Conservation (phyloP, 2,329 filamentous ascomycete species). For the Aspergillus tubingensis region DNA sequence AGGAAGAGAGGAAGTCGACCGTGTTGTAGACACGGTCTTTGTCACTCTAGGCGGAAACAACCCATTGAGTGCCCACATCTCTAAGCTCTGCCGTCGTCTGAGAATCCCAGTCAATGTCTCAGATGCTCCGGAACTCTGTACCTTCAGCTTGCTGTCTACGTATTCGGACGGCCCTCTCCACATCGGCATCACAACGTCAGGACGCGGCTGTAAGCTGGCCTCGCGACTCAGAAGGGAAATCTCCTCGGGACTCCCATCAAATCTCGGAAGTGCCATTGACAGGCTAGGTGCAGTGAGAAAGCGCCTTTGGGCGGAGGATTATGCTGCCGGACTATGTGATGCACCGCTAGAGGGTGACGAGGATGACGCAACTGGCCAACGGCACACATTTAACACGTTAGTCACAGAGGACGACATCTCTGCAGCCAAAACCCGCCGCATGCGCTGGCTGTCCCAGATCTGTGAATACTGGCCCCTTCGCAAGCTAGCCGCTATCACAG, state of each 20-base stretch:
- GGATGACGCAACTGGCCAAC: slow-evolving; percentile 59
- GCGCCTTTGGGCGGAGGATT: slow-evolving; percentile 74
- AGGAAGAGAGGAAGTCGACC: slow-evolving; percentile 75
- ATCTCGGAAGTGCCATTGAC: slow-evolving; percentile 75
- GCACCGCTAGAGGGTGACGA: slow-evolving; percentile 49
- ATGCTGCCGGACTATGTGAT: slow-evolving; percentile 51
- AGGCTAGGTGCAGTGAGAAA: slow-evolving; percentile 72
- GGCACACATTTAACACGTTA: slow-evolving; percentile 79
- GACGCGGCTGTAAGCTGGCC: slow-evolving; percentile 89
- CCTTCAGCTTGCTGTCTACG: slow-evolving; percentile 85
- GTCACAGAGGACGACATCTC: slow-evolving; percentile 72
- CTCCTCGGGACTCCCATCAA: slow-evolving; percentile 71
- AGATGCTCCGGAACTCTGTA: slow-evolving; percentile 82
- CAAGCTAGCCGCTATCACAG: slow-evolving; percentile 74
- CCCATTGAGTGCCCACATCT: slow-evolving; percentile 64
- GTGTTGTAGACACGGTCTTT: slow-evolving; percentile 88
- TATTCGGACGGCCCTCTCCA: slow-evolving; percentile 89
- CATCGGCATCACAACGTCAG: slow-evolving; percentile 93
- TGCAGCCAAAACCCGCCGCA: slow-evolving; percentile 74
- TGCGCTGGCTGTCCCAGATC: slow-evolving; percentile 92
- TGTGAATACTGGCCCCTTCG: slow-evolving; percentile 98
- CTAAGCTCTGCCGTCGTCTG: slow-evolving; percentile 71
- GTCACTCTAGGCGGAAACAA: slow-evolving; percentile 64
- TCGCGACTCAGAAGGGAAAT: slow-evolving; percentile 87
- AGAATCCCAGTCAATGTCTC: slow-evolving; percentile 92